Conservation (phyloP, 2,329 filamentous ascomycete species). For the Microcyclosporella mali region DNA sequence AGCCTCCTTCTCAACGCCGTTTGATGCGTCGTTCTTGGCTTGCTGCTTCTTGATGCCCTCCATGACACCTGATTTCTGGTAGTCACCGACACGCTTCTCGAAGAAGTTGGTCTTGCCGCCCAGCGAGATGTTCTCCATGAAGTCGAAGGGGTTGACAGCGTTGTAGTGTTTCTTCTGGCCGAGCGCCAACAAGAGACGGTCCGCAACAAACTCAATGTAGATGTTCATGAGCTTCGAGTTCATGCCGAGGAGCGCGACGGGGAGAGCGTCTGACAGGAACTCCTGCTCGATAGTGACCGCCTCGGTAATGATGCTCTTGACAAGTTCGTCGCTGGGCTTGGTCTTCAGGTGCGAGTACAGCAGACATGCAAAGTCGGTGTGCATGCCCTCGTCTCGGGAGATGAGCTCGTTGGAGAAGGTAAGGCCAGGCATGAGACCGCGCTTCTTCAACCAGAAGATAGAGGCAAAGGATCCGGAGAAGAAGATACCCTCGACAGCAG, state of each 20-base stretch:
- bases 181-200: conserved; percentile 85
- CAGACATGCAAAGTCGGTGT: conserved; percentile 98
- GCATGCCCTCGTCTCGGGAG: conserved; percentile 97
- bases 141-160: conserved; percentile 93
- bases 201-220: conserved; percentile 99
- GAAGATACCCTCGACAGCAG: conserved; percentile 98
- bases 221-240: conserved; percentile 97
- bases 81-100: conserved; percentile 98
- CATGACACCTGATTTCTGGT: conserved; percentile 99
- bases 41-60: conserved; percentile 60
- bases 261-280: conserved; percentile 93
- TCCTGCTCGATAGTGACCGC: conserved; percentile 94
- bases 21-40: conserved; percentile 31
- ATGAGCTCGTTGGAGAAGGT: conserved; percentile 99
- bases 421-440: conserved; percentile 94
- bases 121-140: conserved; percentile 99
- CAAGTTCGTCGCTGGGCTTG: conserved; percentile 73
- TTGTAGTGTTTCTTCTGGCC: conserved; percentile 95
- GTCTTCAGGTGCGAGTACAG: conserved; percentile 96
- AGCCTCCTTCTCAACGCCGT: conserved; percentile 30
- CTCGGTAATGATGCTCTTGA: conserved; percentile 86
- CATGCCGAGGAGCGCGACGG: conserved; percentile 91
- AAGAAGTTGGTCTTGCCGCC: conserved; percentile 99
- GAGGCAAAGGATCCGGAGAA: conserved; percentile 98
- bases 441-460: conserved; percentile 99